Base-by-base conservation (phyloP, 495 filamentous ascomycete species). In the Penicillium herquei region DNA sequence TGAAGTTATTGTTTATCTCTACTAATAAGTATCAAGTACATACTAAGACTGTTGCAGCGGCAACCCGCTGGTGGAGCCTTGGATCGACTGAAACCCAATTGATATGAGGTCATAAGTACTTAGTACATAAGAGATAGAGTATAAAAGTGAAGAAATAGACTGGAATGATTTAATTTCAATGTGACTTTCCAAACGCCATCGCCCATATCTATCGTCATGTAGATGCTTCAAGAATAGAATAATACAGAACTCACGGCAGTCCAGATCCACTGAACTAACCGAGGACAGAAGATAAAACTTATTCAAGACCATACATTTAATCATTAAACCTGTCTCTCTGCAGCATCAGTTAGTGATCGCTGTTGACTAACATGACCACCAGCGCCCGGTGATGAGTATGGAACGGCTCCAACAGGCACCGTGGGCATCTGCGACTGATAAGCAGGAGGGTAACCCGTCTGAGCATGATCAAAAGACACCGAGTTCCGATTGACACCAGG, bases 381-480 rank as follows among this genome's bases (percentile, higher is more conserved):
- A n/a, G 47, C 53, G 3, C 33, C 54, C 6, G 59, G 51, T 3
- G 56, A 44, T 16, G 58, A 40, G 47, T 31, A 26, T 16, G 30
- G 40, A 18, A 46, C 52, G 18, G 21, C 21, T 26, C 30, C 45
- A 10, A 58, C 37, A 31, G 56, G 43, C 18, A 51, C 18, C 17
- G 54, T 43, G 41, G 65, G 61, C 4, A 54, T 65, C 34, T 70
- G 69, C 0, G 70, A 61, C 7, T 59, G 63, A 66, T 79, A 77
- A 26, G 70, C 54, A 33, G 17, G 17, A 33, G 49, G 21, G 30
- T 51, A 54, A 1, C 32, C 32, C 1, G 69, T 77, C 48, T 70
- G 65, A 13, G 58, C 40, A 11, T n/a, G n/a, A n/a, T 69, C 63
- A 51, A 69, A 73, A 6, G 59, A 57, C 12, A 61, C 59, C 16